Evolutionary conservation across 2,329 filamentous ascomycete species (phyloP), one percentile per base, ranked within the genome.

Genomic region (Allantophomopsis lycopodina): DNA sequence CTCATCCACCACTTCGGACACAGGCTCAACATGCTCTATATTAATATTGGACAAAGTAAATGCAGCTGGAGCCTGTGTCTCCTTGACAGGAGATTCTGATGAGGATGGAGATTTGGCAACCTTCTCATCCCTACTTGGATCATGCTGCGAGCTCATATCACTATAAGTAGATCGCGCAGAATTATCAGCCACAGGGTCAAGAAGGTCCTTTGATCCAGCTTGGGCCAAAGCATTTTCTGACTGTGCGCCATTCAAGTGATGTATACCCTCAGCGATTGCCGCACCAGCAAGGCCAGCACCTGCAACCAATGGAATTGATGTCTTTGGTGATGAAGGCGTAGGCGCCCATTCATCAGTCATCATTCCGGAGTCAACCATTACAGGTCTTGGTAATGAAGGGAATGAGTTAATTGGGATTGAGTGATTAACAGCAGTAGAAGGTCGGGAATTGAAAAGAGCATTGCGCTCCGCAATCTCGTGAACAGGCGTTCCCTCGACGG

Each of bases 281-380:
- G 44, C 41, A 31, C 49, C 51, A 28, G 46, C 42, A 14, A 49
- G 37, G 6, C 42, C 42, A 18, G 38, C 44, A 15, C 33, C 42
- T 35, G 44, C 42, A 13, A 47, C 5, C 15, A 41, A 32, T 28
- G 52, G 48, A 38, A 50, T 33, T 36, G 48, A 40, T 32, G 45
- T 48, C 16, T 41, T 20, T 34, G 45, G 46, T 6, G 49, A 46
- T 23, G 43, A 30, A 20, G 50, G 44, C 16, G 48, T 46, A 16
- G 67, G 56, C 32, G 61, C 62, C 42, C 76, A 60, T 1, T 71
- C 66, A 6, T 79, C 74, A 0, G 75, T 79, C 69, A 79, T 76
- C 49, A 68, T 70, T 18, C 68, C 64, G 30, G 63, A 69, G 45
- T 79, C 73, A 8, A 77, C 65, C 73, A 78, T 79, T 15, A 46